A percentile compares a stretch with the other conserved stretches of the same genome.
Evolutionary conservation across 2,329 filamentous ascomycete genomes (phyloP).

Genomic region (Byssochlamys sp.): DNA sequence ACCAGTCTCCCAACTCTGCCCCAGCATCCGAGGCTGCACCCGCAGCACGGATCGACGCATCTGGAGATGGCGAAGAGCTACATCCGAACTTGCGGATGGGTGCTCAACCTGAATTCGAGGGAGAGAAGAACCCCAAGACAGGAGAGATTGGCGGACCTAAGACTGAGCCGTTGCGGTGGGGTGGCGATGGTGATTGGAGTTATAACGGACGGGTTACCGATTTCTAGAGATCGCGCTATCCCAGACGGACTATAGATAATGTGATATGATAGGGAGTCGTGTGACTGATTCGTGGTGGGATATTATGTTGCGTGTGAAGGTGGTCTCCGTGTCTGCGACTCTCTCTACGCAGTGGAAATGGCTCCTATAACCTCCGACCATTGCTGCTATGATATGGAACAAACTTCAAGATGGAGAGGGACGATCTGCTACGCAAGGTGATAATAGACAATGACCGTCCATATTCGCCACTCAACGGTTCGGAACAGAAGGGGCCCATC

Average conservation of each 20-base stretch:
- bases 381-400: neutral
- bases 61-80: slow-evolving; percentile 54
- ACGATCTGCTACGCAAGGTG: neutral
- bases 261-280: neutral
- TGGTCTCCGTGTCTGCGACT: neutral
- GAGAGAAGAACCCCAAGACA: slow-evolving; percentile 83
- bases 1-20: slow-evolving; percentile 39
- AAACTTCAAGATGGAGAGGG: neutral
- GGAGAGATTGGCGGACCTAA: slow-evolving; percentile 94
- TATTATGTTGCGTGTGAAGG: neutral
- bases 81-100: slow-evolving; percentile 66
- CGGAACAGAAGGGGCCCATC: no score
- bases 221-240: slow-evolving; percentile 45
- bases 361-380: neutral
- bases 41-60: slow-evolving; percentile 38
- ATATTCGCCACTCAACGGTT: neutral
- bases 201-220: slow-evolving; percentile 93
- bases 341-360: neutral
- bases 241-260: neutral
- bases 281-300: neutral
- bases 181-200: slow-evolving; percentile 68
- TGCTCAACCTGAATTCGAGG: slow-evolving; percentile 81
- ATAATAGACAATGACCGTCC: neutral
- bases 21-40: slow-evolving; percentile 12
- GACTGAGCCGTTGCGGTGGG: slow-evolving; percentile 91